These are phyloP conservation scores for Nicotiana rustica DNA, from an alignment of 305 asterid species.

Conservation along the genomic window DNA sequence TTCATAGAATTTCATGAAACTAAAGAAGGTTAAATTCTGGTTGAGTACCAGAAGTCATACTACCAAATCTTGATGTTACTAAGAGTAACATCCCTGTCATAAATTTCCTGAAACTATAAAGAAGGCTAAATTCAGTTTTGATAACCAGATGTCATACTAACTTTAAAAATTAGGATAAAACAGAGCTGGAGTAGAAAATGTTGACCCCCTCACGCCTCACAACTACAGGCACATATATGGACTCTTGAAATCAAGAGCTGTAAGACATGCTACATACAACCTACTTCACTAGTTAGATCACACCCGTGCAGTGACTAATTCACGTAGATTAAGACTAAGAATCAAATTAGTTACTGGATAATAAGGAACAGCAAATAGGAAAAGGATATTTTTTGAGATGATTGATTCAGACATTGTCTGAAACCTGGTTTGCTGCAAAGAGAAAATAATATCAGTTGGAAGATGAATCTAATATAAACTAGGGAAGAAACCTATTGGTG, in stretches of 20 bases:
- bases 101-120: not conserved
- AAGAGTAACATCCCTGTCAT: not conserved
- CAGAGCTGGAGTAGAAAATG: not conserved
- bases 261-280: not conserved
- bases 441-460: not conserved
- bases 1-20: slow-evolving; percentile 8
- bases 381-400: slow-evolving; percentile 87
- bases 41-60: not conserved
- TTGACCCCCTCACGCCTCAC: not conserved
- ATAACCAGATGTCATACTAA: not conserved
- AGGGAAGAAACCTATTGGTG: not conserved
- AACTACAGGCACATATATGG: not conserved
- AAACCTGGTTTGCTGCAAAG: slow-evolving; percentile 82
- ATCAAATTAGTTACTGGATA: not conserved
- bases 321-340: not conserved
- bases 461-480: slow-evolving; percentile 1
- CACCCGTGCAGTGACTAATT: not conserved
- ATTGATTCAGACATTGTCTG: slow-evolving; percentile 91
- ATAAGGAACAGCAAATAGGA: slow-evolving; percentile 1
- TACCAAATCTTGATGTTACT: not conserved
- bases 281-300: slow-evolving; percentile 9
- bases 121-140: not conserved
- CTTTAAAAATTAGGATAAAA: not conserved
- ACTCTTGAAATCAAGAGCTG: slow-evolving; percentile 22
- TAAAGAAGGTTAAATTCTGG: not conserved